Evolutionary conservation across 768 basidiomycete species (phyloP), one percentile per base, ranked within the genome.

Genomic region (Cyclocybe cylindracea): DNA sequence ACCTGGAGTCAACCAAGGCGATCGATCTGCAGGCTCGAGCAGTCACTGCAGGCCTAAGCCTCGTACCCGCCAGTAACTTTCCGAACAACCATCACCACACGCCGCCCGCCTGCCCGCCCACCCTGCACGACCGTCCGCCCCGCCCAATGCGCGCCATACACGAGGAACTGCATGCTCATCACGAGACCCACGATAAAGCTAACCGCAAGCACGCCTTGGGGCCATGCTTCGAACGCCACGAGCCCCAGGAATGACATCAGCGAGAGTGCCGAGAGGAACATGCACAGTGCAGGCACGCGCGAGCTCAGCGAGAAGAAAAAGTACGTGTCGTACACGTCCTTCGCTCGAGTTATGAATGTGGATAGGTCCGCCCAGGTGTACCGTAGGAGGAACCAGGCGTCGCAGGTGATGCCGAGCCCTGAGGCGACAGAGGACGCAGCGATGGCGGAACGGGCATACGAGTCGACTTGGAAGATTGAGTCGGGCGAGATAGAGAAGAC

Each of bases 301-400:
- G 87, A 75, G 1, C 84, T 81, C 10, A 90, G 73, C 29, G 83
- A 74, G 65, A 90, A 90, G 71, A 87, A 89, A 50, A 86, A 72
- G 64, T 85, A 86, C 8, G 76, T 75, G 18, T 70, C 73, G 55
- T 82, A 85, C 32, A 89, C 54, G 59, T 87, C 87, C 7, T 60
- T 65, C 0, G 87, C 77, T 19, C 78, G 75, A 4, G 39, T 54
- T 79, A 78, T 74, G 57, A 87, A 86, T 10, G 78, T 83, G 0
- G 66, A 57, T 0, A 78, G 56, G 48, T 79, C 76, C 3, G 71
- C 75, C 66, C 82, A 82, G 54, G 71, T 76, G 63, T 89, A 91
- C 2, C 73, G 70, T 4, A 90, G 66, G 16, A 88, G 64, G 65
- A 88, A 84, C 85, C 85, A 89, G 0, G 80, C 78, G 44, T 82